Base-by-base conservation (phyloP, 2,329 filamentous ascomycete species). In the Monascus ruber region DNA sequence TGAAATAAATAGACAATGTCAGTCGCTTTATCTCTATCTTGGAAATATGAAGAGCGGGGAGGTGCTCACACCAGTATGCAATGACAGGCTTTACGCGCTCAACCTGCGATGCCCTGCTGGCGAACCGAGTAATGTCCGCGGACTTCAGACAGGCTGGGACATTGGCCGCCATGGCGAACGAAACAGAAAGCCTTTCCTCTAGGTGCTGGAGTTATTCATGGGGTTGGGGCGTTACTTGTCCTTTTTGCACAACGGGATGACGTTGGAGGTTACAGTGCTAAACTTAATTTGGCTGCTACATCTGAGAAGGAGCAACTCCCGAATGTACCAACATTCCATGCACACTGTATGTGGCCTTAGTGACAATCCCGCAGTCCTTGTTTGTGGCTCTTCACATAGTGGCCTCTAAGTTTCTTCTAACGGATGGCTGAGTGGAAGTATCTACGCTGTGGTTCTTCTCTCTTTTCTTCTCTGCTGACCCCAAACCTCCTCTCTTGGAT, bases 1-100 rank as follows among this genome's bases (percentile, higher is more conserved):
- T 34, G 28, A 43, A 38, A 40, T 6, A 32, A 38, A 28, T 5
- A 26, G 6, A 4, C 26, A n/a, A 26, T 24, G 51, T 47, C 49
- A 49, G 42, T 39, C 57, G 24, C 51, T 7, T 17, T 24, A 35
- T 28, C 24, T 10, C 34, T 33, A 27, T 10, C 9, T n/a, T 28
- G 24, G 25, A 8, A 37, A 25, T n/a, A 28, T 26, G 8, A 9
- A 7, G 6, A 26, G 3, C 9, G 3, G 6, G 28, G 24, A 2
- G 28, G 26, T 32, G 74, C 82, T 56, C 74, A 94, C 89, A 91
- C 87, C 89, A 96, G 63, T 96, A 98, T 46, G 88, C 75, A 50
- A 96, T 76, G 43, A 91, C 85, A 6, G 91, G 91, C 63, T 89
- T 91, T 55, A 80, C 77, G 42, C 74, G 74, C 59, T 89, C 83